Evolutionary conservation across 495 filamentous ascomycete genomes (phyloP).

Genomic region (Lophiostoma macrostomum): DNA sequence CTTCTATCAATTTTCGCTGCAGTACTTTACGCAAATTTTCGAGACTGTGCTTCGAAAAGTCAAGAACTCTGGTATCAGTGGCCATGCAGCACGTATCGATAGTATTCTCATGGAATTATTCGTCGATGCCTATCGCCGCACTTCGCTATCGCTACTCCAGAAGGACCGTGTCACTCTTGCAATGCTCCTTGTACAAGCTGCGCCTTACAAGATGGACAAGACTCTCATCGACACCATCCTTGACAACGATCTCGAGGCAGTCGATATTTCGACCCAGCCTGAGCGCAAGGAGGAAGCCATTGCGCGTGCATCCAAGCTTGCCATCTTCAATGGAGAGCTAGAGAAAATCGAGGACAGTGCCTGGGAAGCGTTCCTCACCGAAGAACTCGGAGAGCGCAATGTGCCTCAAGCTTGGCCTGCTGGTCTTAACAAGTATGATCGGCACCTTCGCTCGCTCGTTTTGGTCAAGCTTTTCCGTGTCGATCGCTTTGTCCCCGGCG

Average conservation of each 20-base stretch:
- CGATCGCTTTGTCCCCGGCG: slow-evolving; percentile 88
- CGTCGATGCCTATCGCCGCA: slow-evolving; percentile 85
- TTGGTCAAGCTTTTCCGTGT: slow-evolving; percentile 92
- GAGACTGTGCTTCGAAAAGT: slow-evolving; percentile 83
- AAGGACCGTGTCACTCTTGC: slow-evolving; percentile 92
- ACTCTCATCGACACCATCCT: slow-evolving; percentile 79
- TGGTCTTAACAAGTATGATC: slow-evolving; percentile 61
- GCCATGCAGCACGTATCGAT: slow-evolving; percentile 73
- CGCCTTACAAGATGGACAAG: slow-evolving; percentile 92
- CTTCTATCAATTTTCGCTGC: slow-evolving; percentile 98
- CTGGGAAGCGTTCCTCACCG: slow-evolving; percentile 77
- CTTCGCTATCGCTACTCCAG: slow-evolving; percentile 86
- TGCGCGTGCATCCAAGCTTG: slow-evolving; percentile 61
- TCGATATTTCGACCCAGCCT: slow-evolving; percentile 69
- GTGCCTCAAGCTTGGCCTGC: slow-evolving; percentile 78
- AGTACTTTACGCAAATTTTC: slow-evolving; percentile 98
- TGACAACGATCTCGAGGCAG: slow-evolving; percentile 70
- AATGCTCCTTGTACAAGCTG: slow-evolving; percentile 92
- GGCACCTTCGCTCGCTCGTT: slow-evolving; percentile 77
- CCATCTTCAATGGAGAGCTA: slow-evolving; percentile 71
- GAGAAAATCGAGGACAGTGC: slow-evolving; percentile 55
- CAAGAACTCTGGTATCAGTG: slow-evolving; percentile 68
- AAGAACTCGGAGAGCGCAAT: slow-evolving; percentile 83
- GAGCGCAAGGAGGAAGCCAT: slow-evolving; percentile 68
- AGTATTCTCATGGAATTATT: slow-evolving; percentile 88